Percentiles rank a stretch among this genome's conserved stretches.
phyloP scores from a whole-genome alignment of 2,329 filamentous ascomycete genomes.

The Colletotrichum truncatum region DNA sequence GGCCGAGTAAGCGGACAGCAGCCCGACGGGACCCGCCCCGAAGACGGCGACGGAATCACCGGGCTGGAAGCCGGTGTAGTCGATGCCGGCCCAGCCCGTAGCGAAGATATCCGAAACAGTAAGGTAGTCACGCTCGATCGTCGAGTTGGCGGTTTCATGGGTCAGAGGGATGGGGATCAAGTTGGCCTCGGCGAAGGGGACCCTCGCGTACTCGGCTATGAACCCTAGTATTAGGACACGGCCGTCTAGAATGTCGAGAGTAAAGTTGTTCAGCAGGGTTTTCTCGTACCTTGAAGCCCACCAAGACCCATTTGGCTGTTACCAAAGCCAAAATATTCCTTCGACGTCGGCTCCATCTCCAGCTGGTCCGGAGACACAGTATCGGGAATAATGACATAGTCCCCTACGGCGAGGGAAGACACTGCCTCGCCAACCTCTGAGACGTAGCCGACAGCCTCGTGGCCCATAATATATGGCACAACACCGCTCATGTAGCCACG shows the following conservation, averaged over 20 bases:
- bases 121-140: slow-evolving; percentile 69
- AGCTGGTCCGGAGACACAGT: slow-evolving; percentile 8
- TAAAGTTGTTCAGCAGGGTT: neutral
- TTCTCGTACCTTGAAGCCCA: slow-evolving; percentile 2
- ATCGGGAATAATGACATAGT: slow-evolving; percentile 46
- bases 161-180: slow-evolving; percentile 62
- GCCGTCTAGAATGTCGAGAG: neutral
- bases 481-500: slow-evolving; percentile 33
- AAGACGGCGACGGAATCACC: slow-evolving; percentile 71
- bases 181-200: slow-evolving; percentile 75
- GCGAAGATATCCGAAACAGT: slow-evolving; percentile 54
- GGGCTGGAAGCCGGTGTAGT: slow-evolving; percentile 64
- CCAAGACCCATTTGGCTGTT: neutral
- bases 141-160: slow-evolving; percentile 49
- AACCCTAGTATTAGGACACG: neutral
- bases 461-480: slow-evolving; percentile 38
- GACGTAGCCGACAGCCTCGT: slow-evolving; percentile 50
- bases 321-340: neutral
- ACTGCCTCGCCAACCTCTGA: slow-evolving; percentile 44
- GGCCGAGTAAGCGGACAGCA: slow-evolving; percentile 54
- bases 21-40: slow-evolving; percentile 69
- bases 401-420: slow-evolving; percentile 42
- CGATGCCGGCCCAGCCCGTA: slow-evolving; percentile 64
- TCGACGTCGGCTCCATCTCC: neutral
- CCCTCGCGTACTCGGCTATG: slow-evolving; percentile 61